phyloP scores from a whole-genome alignment of 306 rosid genomes.

The Spatholobus suberectus region DNA sequence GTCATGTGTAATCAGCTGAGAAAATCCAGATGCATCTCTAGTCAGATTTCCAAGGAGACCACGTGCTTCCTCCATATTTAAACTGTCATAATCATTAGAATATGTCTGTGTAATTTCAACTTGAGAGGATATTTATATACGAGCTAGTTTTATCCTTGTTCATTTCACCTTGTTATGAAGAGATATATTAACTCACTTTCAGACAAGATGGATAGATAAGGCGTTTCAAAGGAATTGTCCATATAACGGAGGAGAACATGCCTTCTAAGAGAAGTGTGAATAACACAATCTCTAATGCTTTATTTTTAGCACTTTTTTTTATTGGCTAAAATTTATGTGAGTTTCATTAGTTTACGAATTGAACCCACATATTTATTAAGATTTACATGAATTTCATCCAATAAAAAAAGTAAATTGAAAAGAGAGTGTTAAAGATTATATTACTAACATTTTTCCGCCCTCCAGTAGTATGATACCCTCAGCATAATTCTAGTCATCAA shows the following conservation, averaged over 20 bases:
- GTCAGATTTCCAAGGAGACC: constrained; percentile 30
- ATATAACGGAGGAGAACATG: not conserved
- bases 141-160: not conserved
- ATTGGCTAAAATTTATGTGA: not conserved
- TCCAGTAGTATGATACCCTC: not conserved
- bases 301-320: not conserved
- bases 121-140: not conserved
- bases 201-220: not conserved
- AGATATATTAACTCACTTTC: not conserved
- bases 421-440: too few species aligned
- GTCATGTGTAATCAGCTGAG: constrained; percentile 30
- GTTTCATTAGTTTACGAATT: not conserved
- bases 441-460: too few species aligned
- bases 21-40: constrained; percentile 37
- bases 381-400: not conserved
- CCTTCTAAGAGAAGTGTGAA: too few species aligned
- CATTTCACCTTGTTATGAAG: constrained; percentile 5
- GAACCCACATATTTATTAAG: not conserved
- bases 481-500: not conserved
- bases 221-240: not conserved
- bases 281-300: not conserved
- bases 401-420: too few species aligned
- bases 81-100: constrained; percentile 30
- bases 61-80: constrained; percentile 21
- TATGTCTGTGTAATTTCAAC: constrained; percentile 16